Percentiles rank a stretch among this genome's conserved stretches.
Conservation (phyloP, 345 rosid species). For the Lepidium sativum region DNA sequence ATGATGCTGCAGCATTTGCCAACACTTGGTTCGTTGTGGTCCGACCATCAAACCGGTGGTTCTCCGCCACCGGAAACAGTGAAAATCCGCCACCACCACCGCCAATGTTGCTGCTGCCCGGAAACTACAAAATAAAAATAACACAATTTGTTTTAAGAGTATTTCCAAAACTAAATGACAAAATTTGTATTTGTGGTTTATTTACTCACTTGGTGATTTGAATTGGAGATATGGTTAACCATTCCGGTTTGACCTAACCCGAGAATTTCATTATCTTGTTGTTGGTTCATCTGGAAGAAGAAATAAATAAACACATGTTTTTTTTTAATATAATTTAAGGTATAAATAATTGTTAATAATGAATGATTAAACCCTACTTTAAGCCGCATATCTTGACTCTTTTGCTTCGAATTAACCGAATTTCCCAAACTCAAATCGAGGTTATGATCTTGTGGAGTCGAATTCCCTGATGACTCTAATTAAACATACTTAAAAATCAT, state of each 20-base stretch:
- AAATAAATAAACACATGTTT: not conserved
- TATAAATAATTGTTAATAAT: not conserved
- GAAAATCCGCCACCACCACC: constrained; percentile 62
- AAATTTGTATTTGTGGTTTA: not conserved
- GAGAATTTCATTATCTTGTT: constrained; percentile 17
- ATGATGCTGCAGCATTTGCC: constrained; percentile 99
- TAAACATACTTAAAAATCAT: not conserved
- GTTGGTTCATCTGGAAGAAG: constrained; percentile 18
- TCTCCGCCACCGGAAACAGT: constrained; percentile 33
- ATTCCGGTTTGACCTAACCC: constrained; percentile 30
- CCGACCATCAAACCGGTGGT: constrained; percentile 33
- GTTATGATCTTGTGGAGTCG: constrained; percentile 42
- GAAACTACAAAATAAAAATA: constrained; percentile 21
- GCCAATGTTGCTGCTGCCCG: constrained; percentile 59
- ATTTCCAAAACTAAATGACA: not conserved
- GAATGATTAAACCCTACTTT: constrained; percentile 5
- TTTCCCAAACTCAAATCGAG: constrained; percentile 94
- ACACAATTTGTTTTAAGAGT: not conserved
- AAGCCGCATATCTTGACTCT: constrained; percentile 27
- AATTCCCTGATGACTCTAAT: constrained; percentile 39
- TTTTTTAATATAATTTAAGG: not conserved
- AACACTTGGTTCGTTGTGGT: constrained; percentile 35
- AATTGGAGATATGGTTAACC: constrained; percentile 18
- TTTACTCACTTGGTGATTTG: constrained; percentile 20
- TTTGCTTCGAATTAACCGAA: constrained; percentile 31